These are phyloP conservation scores for Suhomyces choctaworum DNA, from an alignment of 1,139 yeast species.

Conservation along the genomic window DNA sequence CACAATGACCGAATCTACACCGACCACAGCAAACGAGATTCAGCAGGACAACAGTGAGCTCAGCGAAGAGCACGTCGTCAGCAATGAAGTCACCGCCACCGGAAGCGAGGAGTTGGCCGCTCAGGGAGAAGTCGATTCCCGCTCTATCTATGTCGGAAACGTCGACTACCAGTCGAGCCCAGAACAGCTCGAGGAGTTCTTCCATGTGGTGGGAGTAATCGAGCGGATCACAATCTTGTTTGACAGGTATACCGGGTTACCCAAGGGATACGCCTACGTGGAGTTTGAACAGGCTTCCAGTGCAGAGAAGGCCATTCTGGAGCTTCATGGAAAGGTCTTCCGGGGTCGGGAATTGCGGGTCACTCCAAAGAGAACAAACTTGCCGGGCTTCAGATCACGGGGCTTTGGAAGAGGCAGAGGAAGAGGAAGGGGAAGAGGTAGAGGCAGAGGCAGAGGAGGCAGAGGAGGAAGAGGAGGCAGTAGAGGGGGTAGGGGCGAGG, in stretches of 20 bases:
- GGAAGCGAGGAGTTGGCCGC: constrained; percentile 29
- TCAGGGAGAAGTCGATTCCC: constrained; percentile 37
- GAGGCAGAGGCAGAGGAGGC: constrained; percentile 23
- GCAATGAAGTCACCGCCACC: constrained; percentile 24
- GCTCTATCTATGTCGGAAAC: constrained; percentile 47
- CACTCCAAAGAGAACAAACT: constrained; percentile 40
- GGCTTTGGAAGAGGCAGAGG: constrained; percentile 24
- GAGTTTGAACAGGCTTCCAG: constrained; percentile 35
- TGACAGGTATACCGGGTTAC: constrained; percentile 38
- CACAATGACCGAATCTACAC: neutral
- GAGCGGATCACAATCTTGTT: constrained; percentile 44
- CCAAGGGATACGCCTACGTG: constrained; percentile 50
- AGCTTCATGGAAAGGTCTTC: constrained; percentile 35
- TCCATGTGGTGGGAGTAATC: constrained; percentile 35
- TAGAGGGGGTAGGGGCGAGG: constrained; percentile 1
- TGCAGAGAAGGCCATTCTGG: constrained; percentile 37
- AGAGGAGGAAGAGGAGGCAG: constrained; percentile 9
- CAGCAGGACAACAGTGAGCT: neutral
- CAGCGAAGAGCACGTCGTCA: constrained; percentile 1
- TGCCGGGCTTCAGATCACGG: constrained; percentile 35
- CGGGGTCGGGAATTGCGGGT: constrained; percentile 41
- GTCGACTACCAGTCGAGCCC: constrained; percentile 46
- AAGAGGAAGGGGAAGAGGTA: constrained; percentile 21
- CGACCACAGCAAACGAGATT: neutral
- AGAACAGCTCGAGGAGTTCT: constrained; percentile 42